Conservation (phyloP, 768 basidiomycete genomes). For the Suillus americanus region DNA sequence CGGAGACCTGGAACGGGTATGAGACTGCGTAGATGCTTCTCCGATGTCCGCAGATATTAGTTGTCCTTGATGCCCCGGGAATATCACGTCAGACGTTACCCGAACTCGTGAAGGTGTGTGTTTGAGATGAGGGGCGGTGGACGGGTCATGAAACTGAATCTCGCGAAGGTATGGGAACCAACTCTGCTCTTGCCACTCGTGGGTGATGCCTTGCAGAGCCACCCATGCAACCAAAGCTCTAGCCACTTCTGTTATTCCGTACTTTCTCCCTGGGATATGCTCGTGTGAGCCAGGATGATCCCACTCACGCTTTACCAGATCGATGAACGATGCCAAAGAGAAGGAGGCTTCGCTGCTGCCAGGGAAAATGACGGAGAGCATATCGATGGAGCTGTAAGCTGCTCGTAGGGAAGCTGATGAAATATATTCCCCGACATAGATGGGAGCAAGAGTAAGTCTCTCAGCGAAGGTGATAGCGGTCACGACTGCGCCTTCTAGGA, state of each 20-base stretch:
- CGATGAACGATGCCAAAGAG: conserved; percentile 77
- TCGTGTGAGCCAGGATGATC: conserved; percentile 50
- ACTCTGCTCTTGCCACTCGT: conserved; percentile 72
- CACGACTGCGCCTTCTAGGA: conserved; percentile 57
- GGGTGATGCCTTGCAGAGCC: conserved; percentile 77
- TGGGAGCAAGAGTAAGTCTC: conserved; percentile 70
- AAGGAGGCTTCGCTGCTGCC: conserved; percentile 80
- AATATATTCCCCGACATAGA: conserved; percentile 73
- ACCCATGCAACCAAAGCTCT: conserved; percentile 79
- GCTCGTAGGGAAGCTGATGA: conserved; percentile 74
- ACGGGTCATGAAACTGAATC: conserved; percentile 56
- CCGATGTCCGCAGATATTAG: conserved; percentile 82
- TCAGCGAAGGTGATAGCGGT: conserved; percentile 66
- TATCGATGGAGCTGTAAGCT: conserved; percentile 73
- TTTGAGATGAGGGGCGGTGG: conserved; percentile 31
- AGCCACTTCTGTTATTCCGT: conserved; percentile 63
- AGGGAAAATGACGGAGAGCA: conserved; percentile 69
- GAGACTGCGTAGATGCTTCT: conserved; percentile 41
- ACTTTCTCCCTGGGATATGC: conserved; percentile 56
- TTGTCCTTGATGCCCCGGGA: conserved; percentile 66
- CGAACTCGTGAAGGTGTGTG: conserved; percentile 55
- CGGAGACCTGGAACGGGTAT: conserved; percentile 32
- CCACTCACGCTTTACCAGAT: conserved; percentile 80
- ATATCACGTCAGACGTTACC: conserved; percentile 71
- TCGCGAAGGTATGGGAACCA: conserved; percentile 70